Percentiles rank a stretch among this genome's conserved stretches.
phyloP scores from a whole-genome alignment of 2,329 filamentous ascomycete species.

The Ustulina deusta region DNA sequence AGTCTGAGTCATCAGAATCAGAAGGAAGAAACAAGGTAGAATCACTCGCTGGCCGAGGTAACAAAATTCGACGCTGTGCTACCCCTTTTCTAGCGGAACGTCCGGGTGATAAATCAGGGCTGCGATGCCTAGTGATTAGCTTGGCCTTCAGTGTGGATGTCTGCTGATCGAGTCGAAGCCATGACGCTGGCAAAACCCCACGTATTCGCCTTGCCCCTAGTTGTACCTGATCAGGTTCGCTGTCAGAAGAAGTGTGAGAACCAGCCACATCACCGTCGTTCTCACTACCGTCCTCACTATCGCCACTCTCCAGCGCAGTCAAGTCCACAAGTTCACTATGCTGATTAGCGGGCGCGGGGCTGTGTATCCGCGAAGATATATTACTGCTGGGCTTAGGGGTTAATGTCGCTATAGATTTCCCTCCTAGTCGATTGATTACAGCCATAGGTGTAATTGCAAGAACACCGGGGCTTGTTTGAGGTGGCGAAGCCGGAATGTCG shows the following conservation, averaged over 20 bases:
- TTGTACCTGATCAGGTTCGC: slow-evolving; percentile 52
- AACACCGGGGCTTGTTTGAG: slow-evolving; percentile 53
- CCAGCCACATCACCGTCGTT: slow-evolving; percentile 26
- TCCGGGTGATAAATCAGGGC: slow-evolving; percentile 54
- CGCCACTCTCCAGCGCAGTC: slow-evolving; percentile 41
- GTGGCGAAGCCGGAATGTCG: slow-evolving; percentile 56
- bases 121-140: slow-evolving; percentile 47
- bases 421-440: slow-evolving; percentile 31
- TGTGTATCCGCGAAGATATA: slow-evolving; percentile 45
- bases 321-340: slow-evolving; percentile 45
- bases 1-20: slow-evolving; percentile 59
- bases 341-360: slow-evolving; percentile 43
- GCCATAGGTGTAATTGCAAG: slow-evolving; percentile 42
- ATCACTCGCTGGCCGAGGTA: slow-evolving; percentile 47
- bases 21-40: slow-evolving; percentile 57
- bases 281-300: slow-evolving; percentile 33
- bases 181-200: slow-evolving; percentile 75
- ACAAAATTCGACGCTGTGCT: slow-evolving; percentile 58
- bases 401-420: slow-evolving; percentile 29
- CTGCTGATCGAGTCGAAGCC: slow-evolving; percentile 70
- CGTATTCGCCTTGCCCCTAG: slow-evolving; percentile 60
- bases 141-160: slow-evolving; percentile 51
- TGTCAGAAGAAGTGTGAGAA: slow-evolving; percentile 52
- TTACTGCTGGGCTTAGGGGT: slow-evolving; percentile 50
- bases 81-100: slow-evolving; percentile 60